These are phyloP conservation scores for Pisolithus sp. DNA, from an alignment of 768 basidiomycete species.

Conservation along the genomic window DNA sequence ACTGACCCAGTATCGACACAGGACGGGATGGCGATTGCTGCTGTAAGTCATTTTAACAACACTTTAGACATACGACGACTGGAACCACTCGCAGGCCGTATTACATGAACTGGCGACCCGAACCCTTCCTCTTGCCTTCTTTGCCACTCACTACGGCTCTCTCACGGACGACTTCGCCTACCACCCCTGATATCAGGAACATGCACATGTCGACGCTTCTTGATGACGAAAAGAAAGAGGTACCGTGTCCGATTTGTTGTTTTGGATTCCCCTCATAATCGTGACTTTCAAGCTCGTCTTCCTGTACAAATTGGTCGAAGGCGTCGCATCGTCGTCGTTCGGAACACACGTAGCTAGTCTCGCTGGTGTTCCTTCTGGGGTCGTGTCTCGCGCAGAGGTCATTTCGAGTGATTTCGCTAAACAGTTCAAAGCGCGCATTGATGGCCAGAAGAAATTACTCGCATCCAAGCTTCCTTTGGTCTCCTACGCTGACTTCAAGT, in stretches of 20 bases:
- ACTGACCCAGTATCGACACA: slow-evolving; percentile 22
- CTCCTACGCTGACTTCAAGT: slow-evolving; percentile 87
- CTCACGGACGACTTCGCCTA: slow-evolving; percentile 91
- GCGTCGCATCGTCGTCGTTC: slow-evolving; percentile 83
- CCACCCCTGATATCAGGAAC: slow-evolving; percentile 85
- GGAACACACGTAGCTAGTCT: slow-evolving; percentile 93
- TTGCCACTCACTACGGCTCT: slow-evolving; percentile 96
- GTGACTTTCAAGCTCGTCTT: slow-evolving; percentile 64
- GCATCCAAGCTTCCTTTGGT: slow-evolving; percentile 64
- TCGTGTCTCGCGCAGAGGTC: slow-evolving; percentile 83
- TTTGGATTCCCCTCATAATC: background rate
- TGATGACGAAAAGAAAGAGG: slow-evolving; percentile 87
- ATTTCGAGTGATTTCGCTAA: slow-evolving; percentile 83
- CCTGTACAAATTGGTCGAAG: slow-evolving; percentile 88
- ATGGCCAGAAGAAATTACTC: slow-evolving; percentile 47
- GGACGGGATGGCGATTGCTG: slow-evolving; percentile 99
- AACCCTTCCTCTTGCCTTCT: slow-evolving; percentile 87
- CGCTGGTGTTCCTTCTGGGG: slow-evolving; percentile 80
- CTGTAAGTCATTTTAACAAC: slow-evolving; percentile 37
- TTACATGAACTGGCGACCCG: slow-evolving; percentile 92
- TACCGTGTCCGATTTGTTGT: slow-evolving; percentile 23
- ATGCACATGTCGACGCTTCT: slow-evolving; percentile 97
- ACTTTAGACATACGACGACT: background rate
- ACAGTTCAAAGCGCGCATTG: slow-evolving; percentile 78
- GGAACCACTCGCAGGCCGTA: slow-evolving; percentile 54